Conservation (phyloP, 1,139 yeast genomes). For the Yamadazyma conglobata region DNA sequence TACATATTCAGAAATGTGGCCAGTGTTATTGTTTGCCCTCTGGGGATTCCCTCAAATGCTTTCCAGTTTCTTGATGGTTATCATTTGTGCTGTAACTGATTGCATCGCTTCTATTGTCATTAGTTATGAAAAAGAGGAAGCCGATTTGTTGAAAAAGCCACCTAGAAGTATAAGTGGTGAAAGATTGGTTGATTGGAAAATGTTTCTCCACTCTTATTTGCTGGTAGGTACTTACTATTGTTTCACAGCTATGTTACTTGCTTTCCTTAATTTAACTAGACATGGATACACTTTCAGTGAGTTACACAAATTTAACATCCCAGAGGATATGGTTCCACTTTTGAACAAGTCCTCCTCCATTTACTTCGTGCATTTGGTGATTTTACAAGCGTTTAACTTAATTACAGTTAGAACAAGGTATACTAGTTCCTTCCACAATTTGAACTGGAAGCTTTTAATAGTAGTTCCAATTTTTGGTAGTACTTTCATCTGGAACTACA, state of each 20-base stretch:
- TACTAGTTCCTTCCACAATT: conserved; percentile 35
- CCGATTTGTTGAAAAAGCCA: conserved; percentile 37
- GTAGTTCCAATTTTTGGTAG: conserved; percentile 38
- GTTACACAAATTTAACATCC: conserved; percentile 29
- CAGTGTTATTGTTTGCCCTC: conserved; percentile 45
- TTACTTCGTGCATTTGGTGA: conserved; percentile 48
- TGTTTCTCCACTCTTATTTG: conserved; percentile 44
- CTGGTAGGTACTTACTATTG: conserved; percentile 42
- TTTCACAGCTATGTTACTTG: conserved; percentile 41
- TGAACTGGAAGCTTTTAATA: conserved; percentile 26
- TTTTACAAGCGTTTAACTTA: conserved; percentile 48
- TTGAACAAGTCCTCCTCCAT: conserved; percentile 42
- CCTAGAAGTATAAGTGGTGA: conserved; percentile 46
- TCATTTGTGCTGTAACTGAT: conserved; percentile 49
- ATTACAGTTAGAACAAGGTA: conserved; percentile 45
- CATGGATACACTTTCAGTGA: conserved; percentile 35
- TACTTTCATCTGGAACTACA: conserved; percentile 45
- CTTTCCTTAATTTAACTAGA: conserved; percentile 38
- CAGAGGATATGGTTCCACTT: conserved; percentile 21
- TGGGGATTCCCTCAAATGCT: conserved; percentile 51
- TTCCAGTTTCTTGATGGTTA: conserved; percentile 51
- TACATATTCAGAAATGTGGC: conserved; percentile 51
- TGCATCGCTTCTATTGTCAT: conserved; percentile 44
- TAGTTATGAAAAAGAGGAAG: conserved; percentile 46
- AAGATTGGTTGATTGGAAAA: conserved; percentile 38